These are phyloP conservation scores for Loxodes magnus DNA, from an alignment of 73 alveolate genomes.

Conservation along the genomic window DNA sequence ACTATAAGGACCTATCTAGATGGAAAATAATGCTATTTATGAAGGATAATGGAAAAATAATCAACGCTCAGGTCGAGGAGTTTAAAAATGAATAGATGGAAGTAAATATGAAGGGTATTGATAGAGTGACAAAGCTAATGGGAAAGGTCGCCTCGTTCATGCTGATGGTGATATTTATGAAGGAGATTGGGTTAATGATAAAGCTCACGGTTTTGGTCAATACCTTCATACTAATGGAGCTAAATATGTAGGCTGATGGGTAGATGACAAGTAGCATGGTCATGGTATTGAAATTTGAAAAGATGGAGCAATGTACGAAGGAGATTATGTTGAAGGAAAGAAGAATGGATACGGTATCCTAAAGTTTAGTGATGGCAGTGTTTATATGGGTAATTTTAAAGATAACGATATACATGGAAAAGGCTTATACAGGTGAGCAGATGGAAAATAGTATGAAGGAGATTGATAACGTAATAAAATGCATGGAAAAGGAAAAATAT, in stretches of 20 bases:
- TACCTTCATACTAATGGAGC: slow-evolving; percentile 29
- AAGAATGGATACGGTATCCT: slow-evolving; percentile 17
- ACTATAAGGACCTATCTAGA: no score
- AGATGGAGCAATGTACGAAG: slow-evolving; percentile 19
- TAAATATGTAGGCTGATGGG: slow-evolving; percentile 47
- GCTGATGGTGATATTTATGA: slow-evolving; percentile 54
- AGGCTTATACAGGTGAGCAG: slow-evolving; percentile 10
- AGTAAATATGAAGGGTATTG: slow-evolving; percentile 50
- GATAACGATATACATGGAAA: slow-evolving; percentile 17
- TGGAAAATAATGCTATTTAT: no score
- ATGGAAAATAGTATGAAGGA: slow-evolving; percentile 12
- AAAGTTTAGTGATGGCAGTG: slow-evolving; percentile 16
- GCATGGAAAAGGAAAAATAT: slow-evolving; percentile 7
- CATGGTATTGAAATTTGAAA: slow-evolving; percentile 35
- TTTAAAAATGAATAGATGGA: no score
- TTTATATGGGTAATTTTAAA: slow-evolving; percentile 15
- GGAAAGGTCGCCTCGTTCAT: slow-evolving; percentile 43
- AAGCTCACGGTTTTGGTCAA: slow-evolving; percentile 47
- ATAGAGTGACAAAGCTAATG: slow-evolving; percentile 37
- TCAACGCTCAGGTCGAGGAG: no score
- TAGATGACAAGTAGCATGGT: slow-evolving; percentile 48
- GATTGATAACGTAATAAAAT: not conserved
- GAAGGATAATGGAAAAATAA: no score
- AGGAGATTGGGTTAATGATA: slow-evolving; percentile 58
- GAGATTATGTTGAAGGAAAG: slow-evolving; percentile 16